Conservation (phyloP, 2,329 filamentous ascomycete species). For the Coniella lustricola region DNA sequence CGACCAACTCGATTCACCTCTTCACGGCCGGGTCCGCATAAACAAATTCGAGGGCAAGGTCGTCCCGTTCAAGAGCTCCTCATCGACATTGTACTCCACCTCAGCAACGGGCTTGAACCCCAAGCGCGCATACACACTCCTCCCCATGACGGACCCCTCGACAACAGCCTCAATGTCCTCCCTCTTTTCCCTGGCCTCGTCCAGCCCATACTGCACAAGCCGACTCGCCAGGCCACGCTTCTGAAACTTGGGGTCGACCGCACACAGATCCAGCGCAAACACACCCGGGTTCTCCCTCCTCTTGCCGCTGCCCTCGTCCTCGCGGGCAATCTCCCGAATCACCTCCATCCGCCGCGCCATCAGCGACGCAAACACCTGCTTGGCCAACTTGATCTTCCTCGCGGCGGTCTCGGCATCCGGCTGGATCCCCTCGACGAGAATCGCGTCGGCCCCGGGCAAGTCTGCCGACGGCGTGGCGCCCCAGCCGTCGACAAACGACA, state of each 20-base stretch:
- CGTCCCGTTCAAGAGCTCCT: slow-evolving; percentile 26
- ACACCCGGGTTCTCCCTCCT: slow-evolving; percentile 33
- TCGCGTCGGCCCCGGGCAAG: slow-evolving; percentile 29
- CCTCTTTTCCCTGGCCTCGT: slow-evolving; percentile 31
- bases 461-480: slow-evolving; percentile 35
- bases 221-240: slow-evolving; percentile 37
- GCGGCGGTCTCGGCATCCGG: slow-evolving; percentile 37
- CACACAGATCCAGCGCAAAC: slow-evolving; percentile 44
- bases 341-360: slow-evolving; percentile 35
- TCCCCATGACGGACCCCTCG: slow-evolving; percentile 43
- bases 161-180: slow-evolving; percentile 35
- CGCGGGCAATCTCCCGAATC: slow-evolving; percentile 26
- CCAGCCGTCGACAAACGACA: slow-evolving; percentile 39
- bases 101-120: slow-evolving; percentile 37
- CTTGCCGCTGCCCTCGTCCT: no score
- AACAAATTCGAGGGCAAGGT: slow-evolving; percentile 38
- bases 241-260: slow-evolving; percentile 47
- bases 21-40: slow-evolving; percentile 31
- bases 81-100: slow-evolving; percentile 36
- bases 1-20: neutral
- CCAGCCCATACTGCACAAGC: slow-evolving; percentile 42
- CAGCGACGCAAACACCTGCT: slow-evolving; percentile 38
- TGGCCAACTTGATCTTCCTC: slow-evolving; percentile 29
- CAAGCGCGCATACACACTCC: slow-evolving; percentile 37
- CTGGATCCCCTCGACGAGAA: slow-evolving; percentile 10